phyloP scores from a whole-genome alignment of 495 filamentous ascomycete genomes.

The Hypoxylon subgilvum region DNA sequence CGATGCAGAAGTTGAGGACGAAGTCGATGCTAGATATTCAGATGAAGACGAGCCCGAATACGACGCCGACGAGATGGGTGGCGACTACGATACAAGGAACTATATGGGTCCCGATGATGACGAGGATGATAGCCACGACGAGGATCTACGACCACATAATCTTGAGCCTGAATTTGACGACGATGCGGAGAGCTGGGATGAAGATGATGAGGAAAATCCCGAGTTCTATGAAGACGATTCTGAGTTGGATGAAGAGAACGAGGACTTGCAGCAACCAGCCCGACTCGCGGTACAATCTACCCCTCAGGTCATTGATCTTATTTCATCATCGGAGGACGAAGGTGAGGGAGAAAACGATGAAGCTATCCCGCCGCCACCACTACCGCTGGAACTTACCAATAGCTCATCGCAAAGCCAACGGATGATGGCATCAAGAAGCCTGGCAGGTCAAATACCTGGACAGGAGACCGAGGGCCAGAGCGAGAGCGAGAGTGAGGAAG shows the following conservation, averaged over 20 bases:
- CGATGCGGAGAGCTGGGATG: conserved; percentile 37
- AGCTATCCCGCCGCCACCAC: neutral
- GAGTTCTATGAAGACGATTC: conserved; percentile 35
- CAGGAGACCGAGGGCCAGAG: conserved; percentile 1
- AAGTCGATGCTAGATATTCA: conserved; percentile 36
- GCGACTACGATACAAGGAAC: conserved; percentile 40
- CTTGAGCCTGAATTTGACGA: conserved; percentile 39
- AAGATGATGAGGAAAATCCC: conserved; percentile 36
- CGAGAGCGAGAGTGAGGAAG: conserved; percentile 10
- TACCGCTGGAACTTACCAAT: neutral
- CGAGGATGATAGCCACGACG: conserved; percentile 46
- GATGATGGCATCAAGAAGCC: neutral
- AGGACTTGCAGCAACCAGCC: conserved; percentile 8
- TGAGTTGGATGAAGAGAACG: conserved; percentile 23
- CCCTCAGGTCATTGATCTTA: conserved; percentile 47
- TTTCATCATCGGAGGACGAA: conserved; percentile 51
- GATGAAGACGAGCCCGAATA: conserved; percentile 51
- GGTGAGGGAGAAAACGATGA: conserved; percentile 32
- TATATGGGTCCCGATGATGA: conserved; percentile 45
- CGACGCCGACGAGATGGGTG: conserved; percentile 39
- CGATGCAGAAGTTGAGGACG: conserved; percentile 37
- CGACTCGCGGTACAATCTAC: conserved; percentile 18
- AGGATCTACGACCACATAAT: conserved; percentile 31
- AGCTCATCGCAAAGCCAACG: conserved; percentile 1
- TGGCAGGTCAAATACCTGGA: neutral